Evolutionary conservation across 176 grass and related monocot genomes (phyloP).

Genomic region (Pharus latifolius): DNA sequence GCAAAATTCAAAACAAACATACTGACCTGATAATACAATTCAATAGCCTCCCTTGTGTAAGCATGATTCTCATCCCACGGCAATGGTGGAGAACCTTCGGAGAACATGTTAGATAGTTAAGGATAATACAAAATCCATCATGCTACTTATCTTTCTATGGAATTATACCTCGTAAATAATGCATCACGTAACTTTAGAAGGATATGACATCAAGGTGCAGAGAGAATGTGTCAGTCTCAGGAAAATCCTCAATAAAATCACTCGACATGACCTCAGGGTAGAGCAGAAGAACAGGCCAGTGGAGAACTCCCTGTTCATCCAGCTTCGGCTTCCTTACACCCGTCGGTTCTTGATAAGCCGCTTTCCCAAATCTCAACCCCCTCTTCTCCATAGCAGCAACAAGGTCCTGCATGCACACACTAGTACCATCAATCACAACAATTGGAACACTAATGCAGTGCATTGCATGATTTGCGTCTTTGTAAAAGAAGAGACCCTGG

Average conservation of each 20-base stretch:
- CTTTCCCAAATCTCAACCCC: constrained; percentile 57
- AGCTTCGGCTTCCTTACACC: constrained; percentile 57
- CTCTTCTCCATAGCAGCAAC: constrained; percentile 59
- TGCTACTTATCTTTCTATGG: background rate
- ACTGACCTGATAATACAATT: constrained; percentile 88
- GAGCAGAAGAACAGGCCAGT: constrained; percentile 83
- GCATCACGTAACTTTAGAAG: constrained; percentile 26
- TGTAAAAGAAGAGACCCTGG: constrained; percentile 42
- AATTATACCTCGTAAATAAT: background rate
- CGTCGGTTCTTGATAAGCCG: constrained; percentile 55
- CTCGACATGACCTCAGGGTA: constrained; percentile 91
- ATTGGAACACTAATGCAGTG: background rate
- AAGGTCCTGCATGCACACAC: constrained; percentile 40
- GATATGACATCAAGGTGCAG: constrained; percentile 83
- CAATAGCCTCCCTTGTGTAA: constrained; percentile 73
- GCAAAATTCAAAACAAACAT: background rate
- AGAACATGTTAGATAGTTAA: constrained; percentile 83
- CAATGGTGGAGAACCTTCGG: constrained; percentile 58
- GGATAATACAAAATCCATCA: constrained; percentile 2
- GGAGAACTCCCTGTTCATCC: constrained; percentile 60
- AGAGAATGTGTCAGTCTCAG: constrained; percentile 54
- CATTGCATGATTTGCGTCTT: background rate
- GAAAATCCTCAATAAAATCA: constrained; percentile 91
- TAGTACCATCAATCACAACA: background rate
- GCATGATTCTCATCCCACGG: constrained; percentile 66